Base-by-base conservation (phyloP, 345 rosid species). In the Mercurialis annua region DNA sequence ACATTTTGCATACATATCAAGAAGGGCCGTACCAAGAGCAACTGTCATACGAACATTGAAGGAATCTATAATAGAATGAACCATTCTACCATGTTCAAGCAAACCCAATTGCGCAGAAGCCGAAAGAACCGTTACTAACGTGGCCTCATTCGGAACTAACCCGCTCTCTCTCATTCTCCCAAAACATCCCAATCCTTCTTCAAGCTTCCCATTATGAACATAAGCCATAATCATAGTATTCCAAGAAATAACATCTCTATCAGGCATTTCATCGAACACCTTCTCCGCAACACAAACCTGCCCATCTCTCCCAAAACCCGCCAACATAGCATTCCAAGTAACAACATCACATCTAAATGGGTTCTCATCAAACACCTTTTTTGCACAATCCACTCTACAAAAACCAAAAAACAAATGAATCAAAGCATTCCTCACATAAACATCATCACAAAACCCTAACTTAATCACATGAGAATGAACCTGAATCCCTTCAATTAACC, bases 1-100 rank as follows among this genome's bases (percentile, higher is more conserved):
- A 10, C 86, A 82, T 76, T 82, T 84, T 7, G 86, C 75, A 66
- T 81, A 83, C 70, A 83, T 69, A 44, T 83, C 83, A 33, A 81
- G 59, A 21, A 83, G 76, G 26, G 81, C 82, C 1, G 85, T 73
- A 8, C 70, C 77, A 6, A 81, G 54, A 24, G 66, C 27, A 40
- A 62, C 59, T 46, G 77, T 26, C 51, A 56, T 70, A 2, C 44
- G 71, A 2, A 51, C 3, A 42, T 56, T 64, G 38, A 62, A 55
- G 0, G 55, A 61, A 33, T 70, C 63, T 33, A 66, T 59, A 44
- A 72, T 66, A 2, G 71, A 72, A 53, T 59, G 54, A 9, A 66
- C 61, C 50, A 23, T 21, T 18, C 27, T 29, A 33, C 76, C 76
- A 21, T 67, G 69, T 64, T 73, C 66, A 29, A 69, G 67, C 73